phyloP scores from a whole-genome alignment of 495 filamentous ascomycete genomes.

The Penicillium chermesinum region DNA sequence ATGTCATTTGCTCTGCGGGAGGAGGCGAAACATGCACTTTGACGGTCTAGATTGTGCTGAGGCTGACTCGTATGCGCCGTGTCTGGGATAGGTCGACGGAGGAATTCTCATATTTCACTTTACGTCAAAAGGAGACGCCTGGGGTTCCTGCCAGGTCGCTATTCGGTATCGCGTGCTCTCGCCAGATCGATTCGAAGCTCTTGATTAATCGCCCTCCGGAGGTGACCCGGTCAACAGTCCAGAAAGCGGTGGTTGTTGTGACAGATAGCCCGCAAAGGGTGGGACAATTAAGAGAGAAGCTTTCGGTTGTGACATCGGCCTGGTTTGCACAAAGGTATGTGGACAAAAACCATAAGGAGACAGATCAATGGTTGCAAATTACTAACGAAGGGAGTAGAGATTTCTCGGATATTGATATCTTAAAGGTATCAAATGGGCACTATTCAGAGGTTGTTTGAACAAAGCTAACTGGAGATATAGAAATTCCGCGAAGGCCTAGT shows the following conservation, averaged over 20 bases:
- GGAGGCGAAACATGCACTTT: no score
- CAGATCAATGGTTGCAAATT: background rate
- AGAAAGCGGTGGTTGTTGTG: constrained; percentile 97
- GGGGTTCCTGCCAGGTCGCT: constrained; percentile 68
- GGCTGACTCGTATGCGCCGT: no score
- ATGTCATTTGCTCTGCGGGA: no score
- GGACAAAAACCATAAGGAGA: constrained; percentile 1
- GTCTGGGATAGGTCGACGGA: constrained; percentile 80
- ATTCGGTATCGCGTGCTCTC: constrained; percentile 93
- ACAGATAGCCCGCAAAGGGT: constrained; percentile 81
- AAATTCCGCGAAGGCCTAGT: constrained; percentile 87
- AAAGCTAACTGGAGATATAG: constrained; percentile 36
- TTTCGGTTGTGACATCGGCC: constrained; percentile 83
- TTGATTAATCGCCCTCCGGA: constrained; percentile 75
- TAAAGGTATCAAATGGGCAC: constrained; percentile 48
- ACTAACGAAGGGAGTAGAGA: constrained; percentile 45
- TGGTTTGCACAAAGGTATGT: constrained; percentile 96
- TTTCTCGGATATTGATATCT: constrained; percentile 67
- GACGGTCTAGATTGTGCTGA: no score
- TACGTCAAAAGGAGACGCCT: constrained; percentile 61
- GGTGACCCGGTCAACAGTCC: constrained; percentile 91
- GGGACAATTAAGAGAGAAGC: constrained; percentile 72
- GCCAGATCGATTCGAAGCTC: constrained; percentile 77
- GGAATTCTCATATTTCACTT: constrained; percentile 98
- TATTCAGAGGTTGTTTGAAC: background rate